phyloP scores from a whole-genome alignment of 345 rosid genomes.

The Schrenkiella parvula region DNA sequence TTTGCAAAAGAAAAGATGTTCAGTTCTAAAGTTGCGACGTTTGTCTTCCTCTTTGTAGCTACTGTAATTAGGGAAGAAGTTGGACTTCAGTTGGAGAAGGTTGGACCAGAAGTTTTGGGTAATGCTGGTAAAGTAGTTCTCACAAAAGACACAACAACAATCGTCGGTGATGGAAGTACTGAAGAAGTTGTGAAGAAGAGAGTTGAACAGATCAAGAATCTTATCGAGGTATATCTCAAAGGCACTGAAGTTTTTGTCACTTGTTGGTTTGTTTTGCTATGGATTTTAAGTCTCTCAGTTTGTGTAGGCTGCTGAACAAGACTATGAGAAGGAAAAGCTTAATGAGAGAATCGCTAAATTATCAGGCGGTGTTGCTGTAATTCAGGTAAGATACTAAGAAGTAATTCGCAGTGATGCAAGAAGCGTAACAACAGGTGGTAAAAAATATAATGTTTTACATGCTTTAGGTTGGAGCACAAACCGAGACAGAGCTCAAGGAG shows the following conservation, averaged over 20 bases:
- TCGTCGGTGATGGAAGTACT: constrained; percentile 93
- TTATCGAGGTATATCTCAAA: constrained; percentile 52
- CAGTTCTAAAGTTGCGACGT: neutral
- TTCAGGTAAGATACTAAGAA: constrained; percentile 43
- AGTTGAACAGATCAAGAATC: constrained; percentile 80
- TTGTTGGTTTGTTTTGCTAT: neutral
- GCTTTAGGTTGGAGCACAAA: constrained; percentile 66
- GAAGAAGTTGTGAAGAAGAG: constrained; percentile 89
- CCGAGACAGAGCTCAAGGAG: constrained; percentile 85
- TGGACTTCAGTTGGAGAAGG: constrained; percentile 89
- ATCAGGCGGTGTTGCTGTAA: constrained; percentile 71
- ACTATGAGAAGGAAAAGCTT: constrained; percentile 92
- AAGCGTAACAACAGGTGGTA: neutral
- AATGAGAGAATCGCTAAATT: constrained; percentile 85
- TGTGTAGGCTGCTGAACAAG: constrained; percentile 78
- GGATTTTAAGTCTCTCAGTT: neutral
- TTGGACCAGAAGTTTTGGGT: constrained; percentile 77
- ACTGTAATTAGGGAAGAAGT: constrained; percentile 92
- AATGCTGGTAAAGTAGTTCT: constrained; percentile 87
- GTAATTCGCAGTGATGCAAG: neutral
- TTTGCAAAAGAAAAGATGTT: neutral
- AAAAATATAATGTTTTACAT: neutral
- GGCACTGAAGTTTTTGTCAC: neutral
- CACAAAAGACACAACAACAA: constrained; percentile 80
- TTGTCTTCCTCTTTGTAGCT: constrained; percentile 8